Evolutionary conservation across 352 stramenopile genomes (phyloP).

Genomic region (Pythium utonaiense): DNA sequence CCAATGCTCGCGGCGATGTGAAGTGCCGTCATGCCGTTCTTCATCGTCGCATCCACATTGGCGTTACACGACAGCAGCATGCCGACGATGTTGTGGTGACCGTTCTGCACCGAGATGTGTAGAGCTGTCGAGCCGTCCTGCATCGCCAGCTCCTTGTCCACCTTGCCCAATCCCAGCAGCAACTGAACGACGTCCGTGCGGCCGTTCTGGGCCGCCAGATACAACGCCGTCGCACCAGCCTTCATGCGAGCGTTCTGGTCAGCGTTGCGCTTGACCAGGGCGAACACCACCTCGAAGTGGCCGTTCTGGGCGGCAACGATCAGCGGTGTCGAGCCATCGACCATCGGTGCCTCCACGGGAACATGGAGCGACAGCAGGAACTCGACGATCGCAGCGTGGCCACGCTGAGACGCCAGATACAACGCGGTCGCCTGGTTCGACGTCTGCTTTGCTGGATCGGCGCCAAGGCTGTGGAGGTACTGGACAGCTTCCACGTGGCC

Average conservation of each 20-base stretch:
- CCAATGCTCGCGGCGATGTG: conserved; percentile 26
- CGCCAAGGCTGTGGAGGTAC: conserved; percentile 20
- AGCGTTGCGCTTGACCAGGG: conserved; percentile 12
- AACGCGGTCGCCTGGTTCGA: conserved; percentile 20
- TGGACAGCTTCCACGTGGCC: conserved; percentile 22
- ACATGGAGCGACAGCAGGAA: conserved; percentile 19
- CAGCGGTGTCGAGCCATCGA: conserved; percentile 26
- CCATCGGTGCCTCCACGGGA: conserved; percentile 18
- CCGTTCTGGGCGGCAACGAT: conserved; percentile 28
- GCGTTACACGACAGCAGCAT: conserved; percentile 56
- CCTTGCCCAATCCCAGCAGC: conserved; percentile 16
- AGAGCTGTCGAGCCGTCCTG: conserved; percentile 26
- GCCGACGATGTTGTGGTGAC: conserved; percentile 59
- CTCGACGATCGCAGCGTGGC: conserved; percentile 21
- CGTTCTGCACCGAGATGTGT: conserved; percentile 53
- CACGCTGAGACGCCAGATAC: conserved; percentile 27
- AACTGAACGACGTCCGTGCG: conserved; percentile 18
- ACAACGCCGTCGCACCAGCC: conserved; percentile 22
- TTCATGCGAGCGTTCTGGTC: conserved; percentile 18
- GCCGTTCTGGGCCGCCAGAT: conserved; percentile 24
- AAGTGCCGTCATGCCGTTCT: conserved; percentile 28
- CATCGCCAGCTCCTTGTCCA: conserved; percentile 18
- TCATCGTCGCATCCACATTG: conserved; percentile 21
- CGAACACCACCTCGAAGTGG: conserved; percentile 13
- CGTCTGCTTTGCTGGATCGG: conserved; percentile 15